Evolutionary conservation across 2,329 filamentous ascomycete species (phyloP).

Genomic region (Colletotrichum tropicale): DNA sequence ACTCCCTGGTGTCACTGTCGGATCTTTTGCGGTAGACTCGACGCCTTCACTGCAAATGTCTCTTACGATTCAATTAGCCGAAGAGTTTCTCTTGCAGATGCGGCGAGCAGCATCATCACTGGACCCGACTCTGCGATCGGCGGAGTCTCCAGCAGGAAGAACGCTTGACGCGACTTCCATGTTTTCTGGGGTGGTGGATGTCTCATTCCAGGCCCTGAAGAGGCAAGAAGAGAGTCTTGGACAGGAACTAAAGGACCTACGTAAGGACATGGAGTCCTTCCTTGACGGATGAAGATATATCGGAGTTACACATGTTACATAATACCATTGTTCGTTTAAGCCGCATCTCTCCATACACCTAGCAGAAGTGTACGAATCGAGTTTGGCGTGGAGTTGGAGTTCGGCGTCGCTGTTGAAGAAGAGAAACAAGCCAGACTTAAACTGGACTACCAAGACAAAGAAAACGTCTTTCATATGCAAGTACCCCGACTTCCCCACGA

Average conservation of each 20-base stretch:
- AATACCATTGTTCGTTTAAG: neutral
- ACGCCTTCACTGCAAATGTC: conserved; percentile 46
- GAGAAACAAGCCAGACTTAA: conserved; percentile 6
- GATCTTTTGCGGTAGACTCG: conserved; percentile 43
- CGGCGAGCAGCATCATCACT: conserved; percentile 33
- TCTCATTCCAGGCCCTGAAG: conserved; percentile 29
- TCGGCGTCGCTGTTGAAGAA: neutral
- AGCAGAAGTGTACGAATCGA: neutral
- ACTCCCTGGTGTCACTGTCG: conserved; percentile 44
- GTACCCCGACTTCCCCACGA: conserved; percentile 11
- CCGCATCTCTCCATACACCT: neutral
- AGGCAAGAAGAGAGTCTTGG: conserved; percentile 37
- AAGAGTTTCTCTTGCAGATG: conserved; percentile 42
- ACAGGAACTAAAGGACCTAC: conserved; percentile 34
- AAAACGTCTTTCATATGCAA: conserved; percentile 18
- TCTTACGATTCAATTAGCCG: conserved; percentile 44
- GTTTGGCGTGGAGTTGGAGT: neutral
- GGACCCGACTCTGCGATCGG: conserved; percentile 26
- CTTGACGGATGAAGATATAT: conserved; percentile 25
- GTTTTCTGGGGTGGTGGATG: conserved; percentile 34
- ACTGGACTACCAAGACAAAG: conserved; percentile 12
- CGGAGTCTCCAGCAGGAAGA: neutral
- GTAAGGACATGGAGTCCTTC: conserved; percentile 36
- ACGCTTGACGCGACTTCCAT: conserved; percentile 28
- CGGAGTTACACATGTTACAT: neutral